A percentile compares a stretch with the other conserved stretches of the same genome.
Evolutionary conservation across 2,329 filamentous ascomycete species (phyloP).

Genomic region (Colletotrichum brevisporum): DNA sequence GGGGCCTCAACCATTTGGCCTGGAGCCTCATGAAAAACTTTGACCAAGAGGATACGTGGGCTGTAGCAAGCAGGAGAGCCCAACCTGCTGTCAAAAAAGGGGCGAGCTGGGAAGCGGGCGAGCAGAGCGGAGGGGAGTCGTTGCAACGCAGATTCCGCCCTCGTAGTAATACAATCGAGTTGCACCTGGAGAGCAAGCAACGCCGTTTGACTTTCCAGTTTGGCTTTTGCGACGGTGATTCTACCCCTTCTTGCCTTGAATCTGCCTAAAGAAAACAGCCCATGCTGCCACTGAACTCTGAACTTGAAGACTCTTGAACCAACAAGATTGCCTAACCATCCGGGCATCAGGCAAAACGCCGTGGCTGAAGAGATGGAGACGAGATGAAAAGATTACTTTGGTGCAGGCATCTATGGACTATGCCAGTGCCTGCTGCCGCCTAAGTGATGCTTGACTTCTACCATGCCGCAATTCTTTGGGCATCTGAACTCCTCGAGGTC

Average conservation of each 20-base stretch:
- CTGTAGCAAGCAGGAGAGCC: too few species aligned
- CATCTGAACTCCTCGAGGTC: too few species aligned
- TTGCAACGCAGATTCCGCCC: slow-evolving; percentile 2
- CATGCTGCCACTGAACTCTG: slow-evolving; percentile 13
- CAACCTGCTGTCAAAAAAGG: neutral
- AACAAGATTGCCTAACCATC: slow-evolving; percentile 9
- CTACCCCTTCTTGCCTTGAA: slow-evolving; percentile 15
- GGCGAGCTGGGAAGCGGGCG: neutral
- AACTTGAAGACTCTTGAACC: neutral
- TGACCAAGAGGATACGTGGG: slow-evolving; percentile 18
- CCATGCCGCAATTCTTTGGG: too few species aligned
- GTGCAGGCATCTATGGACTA: neutral
- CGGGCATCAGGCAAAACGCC: slow-evolving; percentile 1
- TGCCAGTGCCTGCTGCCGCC: too few species aligned
- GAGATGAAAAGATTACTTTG: too few species aligned
- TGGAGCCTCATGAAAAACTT: slow-evolving; percentile 30
- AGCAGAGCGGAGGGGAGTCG: neutral
- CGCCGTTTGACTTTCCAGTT: slow-evolving; percentile 4
- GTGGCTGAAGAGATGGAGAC: neutral
- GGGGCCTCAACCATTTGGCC: slow-evolving; percentile 23
- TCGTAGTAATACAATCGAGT: neutral
- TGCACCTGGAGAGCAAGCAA: neutral
- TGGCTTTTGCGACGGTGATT: slow-evolving; percentile 11
- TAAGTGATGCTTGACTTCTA: neutral
- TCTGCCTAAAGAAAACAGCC: slow-evolving; percentile 1